phyloP scores from a whole-genome alignment of 2,329 filamentous ascomycete genomes.

The Colletotrichum higginsianum region DNA sequence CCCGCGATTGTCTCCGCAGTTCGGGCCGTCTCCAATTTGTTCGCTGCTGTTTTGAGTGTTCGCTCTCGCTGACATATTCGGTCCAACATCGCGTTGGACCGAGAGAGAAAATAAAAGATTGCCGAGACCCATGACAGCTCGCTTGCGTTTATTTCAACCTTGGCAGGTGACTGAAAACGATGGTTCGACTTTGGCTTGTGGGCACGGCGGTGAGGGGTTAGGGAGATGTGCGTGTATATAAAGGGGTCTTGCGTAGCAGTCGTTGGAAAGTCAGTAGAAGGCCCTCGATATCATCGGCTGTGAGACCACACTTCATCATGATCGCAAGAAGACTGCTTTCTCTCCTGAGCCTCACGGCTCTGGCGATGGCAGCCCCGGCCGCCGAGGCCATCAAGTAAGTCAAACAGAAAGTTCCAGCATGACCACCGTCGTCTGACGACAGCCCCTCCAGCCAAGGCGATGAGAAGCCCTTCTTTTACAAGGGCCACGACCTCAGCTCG shows the following conservation, averaged over 20 bases:
- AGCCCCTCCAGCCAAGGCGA: neutral
- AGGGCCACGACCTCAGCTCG: conserved; percentile 39
- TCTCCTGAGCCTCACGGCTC: conserved; percentile 31
- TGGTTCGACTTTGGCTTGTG: conserved; percentile 22
- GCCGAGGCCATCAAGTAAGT: conserved; percentile 28
- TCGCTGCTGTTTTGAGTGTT: neutral
- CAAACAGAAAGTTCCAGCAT: neutral
- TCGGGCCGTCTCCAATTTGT: conserved; percentile 10
- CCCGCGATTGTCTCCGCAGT: conserved; percentile 35
- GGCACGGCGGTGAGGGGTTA: conserved; percentile 8
- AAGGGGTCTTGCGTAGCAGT: neutral
- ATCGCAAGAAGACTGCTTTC: conserved; percentile 22
- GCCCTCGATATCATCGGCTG: neutral
- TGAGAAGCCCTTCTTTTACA: conserved; percentile 36
- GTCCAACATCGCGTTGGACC: conserved; percentile 27
- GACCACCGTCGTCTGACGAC: neutral
- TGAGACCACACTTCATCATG: conserved; percentile 18
- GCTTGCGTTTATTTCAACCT: conserved; percentile 29
- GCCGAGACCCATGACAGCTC: conserved; percentile 32
- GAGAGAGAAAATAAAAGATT: conserved; percentile 8
- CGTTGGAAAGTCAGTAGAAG: neutral
- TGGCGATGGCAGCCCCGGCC: conserved; percentile 22
- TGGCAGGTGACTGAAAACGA: conserved; percentile 2
- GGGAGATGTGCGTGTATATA: conserved; percentile 16
- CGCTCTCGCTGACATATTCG: conserved; percentile 19